Conservation (phyloP, 2,329 filamentous ascomycete species). For the Aspergillus cejpii region DNA sequence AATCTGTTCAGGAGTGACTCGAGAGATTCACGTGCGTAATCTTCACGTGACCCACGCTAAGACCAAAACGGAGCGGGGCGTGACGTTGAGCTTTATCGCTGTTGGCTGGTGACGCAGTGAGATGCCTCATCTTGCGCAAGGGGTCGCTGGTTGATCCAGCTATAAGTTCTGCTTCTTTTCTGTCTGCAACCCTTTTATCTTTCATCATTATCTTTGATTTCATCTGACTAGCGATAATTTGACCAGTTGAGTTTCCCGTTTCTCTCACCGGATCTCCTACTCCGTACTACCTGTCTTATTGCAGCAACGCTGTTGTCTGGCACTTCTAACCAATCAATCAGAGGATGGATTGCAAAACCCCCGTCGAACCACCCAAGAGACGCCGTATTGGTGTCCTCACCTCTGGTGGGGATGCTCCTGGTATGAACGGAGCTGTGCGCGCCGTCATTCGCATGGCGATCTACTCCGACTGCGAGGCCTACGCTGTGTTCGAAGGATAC, state of each 20-base stretch:
- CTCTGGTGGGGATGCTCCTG: slow-evolving; percentile 86
- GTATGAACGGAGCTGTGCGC: slow-evolving; percentile 88
- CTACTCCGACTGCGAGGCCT: slow-evolving; percentile 72
- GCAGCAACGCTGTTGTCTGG: too few relatives aligned
- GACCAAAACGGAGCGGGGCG: too few relatives aligned
- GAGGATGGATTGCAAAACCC: slow-evolving; percentile 16
- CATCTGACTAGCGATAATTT: neutral
- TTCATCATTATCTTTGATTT: neutral
- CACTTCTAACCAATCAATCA: slow-evolving; percentile 7
- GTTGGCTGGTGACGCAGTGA: too few relatives aligned
- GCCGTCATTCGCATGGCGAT: slow-evolving; percentile 89
- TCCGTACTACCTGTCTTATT: too few relatives aligned
- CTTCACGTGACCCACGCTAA: too few relatives aligned
- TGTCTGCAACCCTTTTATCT: neutral
- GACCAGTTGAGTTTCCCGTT: slow-evolving; percentile 23
- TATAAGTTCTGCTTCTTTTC: neutral
- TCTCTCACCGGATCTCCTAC: slow-evolving; percentile 34
- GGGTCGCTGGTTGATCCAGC: neutral
- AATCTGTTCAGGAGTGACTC: too few relatives aligned
- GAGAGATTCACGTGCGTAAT: too few relatives aligned
- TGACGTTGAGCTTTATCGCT: too few relatives aligned
- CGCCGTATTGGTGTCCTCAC: slow-evolving; percentile 83
- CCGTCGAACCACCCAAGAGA: slow-evolving; percentile 40
- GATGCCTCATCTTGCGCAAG: too few relatives aligned
- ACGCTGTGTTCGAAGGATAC: slow-evolving; percentile 86